Base-by-base conservation (phyloP, 2,329 filamentous ascomycete genomes). In the Cladosporium velox region DNA sequence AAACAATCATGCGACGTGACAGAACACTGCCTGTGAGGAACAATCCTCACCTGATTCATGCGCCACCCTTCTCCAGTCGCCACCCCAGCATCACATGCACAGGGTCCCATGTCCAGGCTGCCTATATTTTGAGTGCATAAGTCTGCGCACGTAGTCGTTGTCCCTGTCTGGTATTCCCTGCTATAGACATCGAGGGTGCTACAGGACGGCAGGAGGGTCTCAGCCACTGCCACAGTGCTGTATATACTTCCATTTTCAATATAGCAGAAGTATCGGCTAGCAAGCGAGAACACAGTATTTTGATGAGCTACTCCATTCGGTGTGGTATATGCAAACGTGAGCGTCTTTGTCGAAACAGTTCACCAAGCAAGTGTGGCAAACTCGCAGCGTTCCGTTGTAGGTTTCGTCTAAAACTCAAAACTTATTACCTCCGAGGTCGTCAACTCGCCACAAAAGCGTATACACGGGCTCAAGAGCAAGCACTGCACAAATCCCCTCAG, bases 41-140 rank as follows among this genome's bases (percentile, higher is more conserved):
- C 55, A 34, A 26, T 54, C 18, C 41, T 55, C 52, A 55, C 52
- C 52, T 55, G 52, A 55, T 32, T 32, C 51, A 12, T 47, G 41
- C 41, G 41, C 41, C 41, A 47, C 41, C 41, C 41, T 47, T 47
- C 41, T 47, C 41, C 41, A 24, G n/a, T 47, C n/a, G 41, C 41
- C 41, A 47, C n/a, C 41, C 41, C 41, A 47, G 41, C 41, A 47
- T 47, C n/a, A 4, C 1, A 5, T 21, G 28, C 3, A n/a, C 28
- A 55, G 28, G 52, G 18, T 32, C 52, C 7, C 52, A 18, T 34
- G 28, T 34, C 28, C 7, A 34, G 30, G 8, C 28, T 10, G 52
- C 52, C 52, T 55, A 47, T 47, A 24, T 47, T 47, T 47, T 6
- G 21, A 2, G n/a, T 47, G n/a, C 41, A 47, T 47, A 47, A 47